Evolutionary conservation across 2,329 filamentous ascomycete species (phyloP), one percentile per base, ranked within the genome.

Genomic region (Huntiella moniliformis): DNA sequence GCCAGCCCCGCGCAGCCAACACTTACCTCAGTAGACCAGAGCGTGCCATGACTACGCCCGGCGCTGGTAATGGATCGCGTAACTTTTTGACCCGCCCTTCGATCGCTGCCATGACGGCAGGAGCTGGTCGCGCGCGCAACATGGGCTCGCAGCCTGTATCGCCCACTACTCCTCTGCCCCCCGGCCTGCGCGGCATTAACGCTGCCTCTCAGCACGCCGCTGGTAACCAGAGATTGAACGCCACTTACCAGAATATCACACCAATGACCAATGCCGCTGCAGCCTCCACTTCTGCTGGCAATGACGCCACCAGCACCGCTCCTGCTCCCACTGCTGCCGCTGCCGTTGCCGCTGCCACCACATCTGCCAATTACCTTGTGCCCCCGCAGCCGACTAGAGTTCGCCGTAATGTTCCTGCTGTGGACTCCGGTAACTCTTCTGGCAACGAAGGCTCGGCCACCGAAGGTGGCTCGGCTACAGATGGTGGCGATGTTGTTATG

Each of bases 241-340:
- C 28, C 31, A 34, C 28, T 4, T 42, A 22, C 17, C 22, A 33
- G 4, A 17, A 13, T n/a, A 42, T 33, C 15, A 34, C 40, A 63
- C 69, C 45, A 64, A 68, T 91, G 5, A 82, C 87, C 48, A 95
- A 86, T 8, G 86, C 86, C 1, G 93, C 86, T 1, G 86, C 86
- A 11, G 70, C 82, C 38, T 79, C 79, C 40, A 76, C 79, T 1
- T 66, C 77, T 18, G 77, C 79, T 28, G 22, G 3, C 4, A 28
- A 28, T 28, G 22, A 28, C 22, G 8, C 22, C 22, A 28, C 22
- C 22, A 8, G 22, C 22, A 68, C 42, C 68, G 68, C 49, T 63
- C 69, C 45, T 65, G 68, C 91, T 6, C 82, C 87, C 48, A 95
- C 86, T 10, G 86, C 86, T 1, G 91, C 84, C 5, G 93, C 86